phyloP scores from a whole-genome alignment of 2,329 filamentous ascomycete species.

The Sporothrix inflata region DNA sequence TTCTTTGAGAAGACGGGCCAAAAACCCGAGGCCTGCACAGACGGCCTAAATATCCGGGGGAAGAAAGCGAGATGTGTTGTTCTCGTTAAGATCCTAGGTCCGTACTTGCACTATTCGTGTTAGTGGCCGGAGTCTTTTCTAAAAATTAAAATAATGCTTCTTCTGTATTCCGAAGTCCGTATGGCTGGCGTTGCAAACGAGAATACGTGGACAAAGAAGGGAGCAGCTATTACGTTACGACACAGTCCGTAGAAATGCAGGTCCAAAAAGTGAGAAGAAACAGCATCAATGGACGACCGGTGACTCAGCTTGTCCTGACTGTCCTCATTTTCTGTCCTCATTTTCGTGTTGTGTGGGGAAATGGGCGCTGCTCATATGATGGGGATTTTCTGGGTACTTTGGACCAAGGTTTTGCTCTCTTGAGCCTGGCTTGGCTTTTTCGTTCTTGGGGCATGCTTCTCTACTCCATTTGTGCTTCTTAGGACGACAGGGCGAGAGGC shows the following conservation, averaged over 20 bases:
- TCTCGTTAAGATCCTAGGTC: not conserved
- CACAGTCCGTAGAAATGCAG: not conserved
- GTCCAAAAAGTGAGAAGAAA: not conserved
- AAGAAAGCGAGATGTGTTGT: not conserved
- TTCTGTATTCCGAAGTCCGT: no score
- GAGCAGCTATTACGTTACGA: conserved; percentile 10
- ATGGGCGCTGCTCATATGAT: conserved; percentile 7
- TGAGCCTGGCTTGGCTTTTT: not conserved
- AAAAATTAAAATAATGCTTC: not conserved
- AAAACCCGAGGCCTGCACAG: conserved; percentile 10
- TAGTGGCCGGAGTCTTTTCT: not conserved
- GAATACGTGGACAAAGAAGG: not conserved
- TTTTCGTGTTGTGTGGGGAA: conserved; percentile 13
- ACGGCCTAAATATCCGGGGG: not conserved
- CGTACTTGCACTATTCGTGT: not conserved
- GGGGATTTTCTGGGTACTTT: no score
- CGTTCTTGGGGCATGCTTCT: not conserved
- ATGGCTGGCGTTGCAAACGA: not conserved
- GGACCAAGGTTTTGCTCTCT: not conserved
- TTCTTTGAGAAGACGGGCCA: not conserved
- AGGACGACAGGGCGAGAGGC: not conserved
- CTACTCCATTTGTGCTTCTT: not conserved
- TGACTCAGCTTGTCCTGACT: not conserved
- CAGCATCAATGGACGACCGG: not conserved
- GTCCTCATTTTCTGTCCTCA: not conserved